Conservation (phyloP, 306 rosid genomes). For the Malus orientalis region DNA sequence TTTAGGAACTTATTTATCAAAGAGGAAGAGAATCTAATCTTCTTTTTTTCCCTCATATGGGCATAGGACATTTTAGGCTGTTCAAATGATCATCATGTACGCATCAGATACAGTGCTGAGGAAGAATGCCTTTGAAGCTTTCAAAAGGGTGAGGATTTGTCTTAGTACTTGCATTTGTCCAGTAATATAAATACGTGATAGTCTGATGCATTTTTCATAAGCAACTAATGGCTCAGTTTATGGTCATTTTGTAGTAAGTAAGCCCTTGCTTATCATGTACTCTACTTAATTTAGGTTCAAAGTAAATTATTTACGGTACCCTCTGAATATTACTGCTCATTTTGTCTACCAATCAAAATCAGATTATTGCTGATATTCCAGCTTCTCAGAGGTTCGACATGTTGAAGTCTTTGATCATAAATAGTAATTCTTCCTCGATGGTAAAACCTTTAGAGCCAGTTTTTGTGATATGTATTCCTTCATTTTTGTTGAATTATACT, state of each 20-base stretch:
- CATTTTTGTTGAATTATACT: not conserved
- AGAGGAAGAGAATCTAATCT: slow-evolving; percentile 2
- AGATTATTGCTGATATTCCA: slow-evolving; percentile 73
- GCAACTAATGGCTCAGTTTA: not conserved
- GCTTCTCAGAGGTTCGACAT: slow-evolving; percentile 61
- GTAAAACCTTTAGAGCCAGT: slow-evolving; percentile 35
- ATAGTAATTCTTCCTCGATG: slow-evolving; percentile 75
- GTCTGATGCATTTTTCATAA: not conserved
- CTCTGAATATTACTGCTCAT: slow-evolving; percentile 4
- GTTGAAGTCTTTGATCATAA: slow-evolving; percentile 56
- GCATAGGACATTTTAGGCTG: slow-evolving; percentile 44
- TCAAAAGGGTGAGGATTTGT: slow-evolving; percentile 52
- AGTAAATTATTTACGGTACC: not conserved
- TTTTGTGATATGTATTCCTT: not conserved
- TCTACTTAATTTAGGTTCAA: not conserved
- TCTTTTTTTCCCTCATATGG: not conserved
- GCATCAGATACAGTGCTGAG: slow-evolving; percentile 52
- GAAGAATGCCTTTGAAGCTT: slow-evolving; percentile 52
- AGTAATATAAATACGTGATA: not conserved
- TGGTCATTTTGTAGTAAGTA: not conserved
- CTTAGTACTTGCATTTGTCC: not conserved
- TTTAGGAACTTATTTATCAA: not conserved
- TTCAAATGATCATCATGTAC: slow-evolving; percentile 58
- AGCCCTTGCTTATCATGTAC: not conserved
- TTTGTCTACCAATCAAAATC: slow-evolving; percentile 23